Conservation (phyloP, 2,329 filamentous ascomycete species). For the Aspergillus jensenii region DNA sequence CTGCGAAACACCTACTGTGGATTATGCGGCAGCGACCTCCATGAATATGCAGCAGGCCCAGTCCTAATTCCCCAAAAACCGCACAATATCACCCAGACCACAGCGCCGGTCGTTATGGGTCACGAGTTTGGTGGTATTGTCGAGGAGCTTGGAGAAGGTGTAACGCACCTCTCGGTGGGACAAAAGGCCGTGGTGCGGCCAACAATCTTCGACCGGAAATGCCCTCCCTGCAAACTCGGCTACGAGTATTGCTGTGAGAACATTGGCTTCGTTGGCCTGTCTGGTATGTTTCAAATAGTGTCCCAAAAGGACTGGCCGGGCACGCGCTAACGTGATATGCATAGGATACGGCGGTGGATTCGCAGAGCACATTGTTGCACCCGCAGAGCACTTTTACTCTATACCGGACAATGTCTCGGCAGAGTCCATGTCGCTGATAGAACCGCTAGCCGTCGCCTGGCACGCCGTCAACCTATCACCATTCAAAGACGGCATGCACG, state of each 20-base stretch:
- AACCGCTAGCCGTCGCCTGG: slow-evolving; percentile 65
- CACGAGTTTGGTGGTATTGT: slow-evolving; percentile 66
- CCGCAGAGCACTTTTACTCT: slow-evolving; percentile 26
- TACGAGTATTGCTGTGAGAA: slow-evolving; percentile 62
- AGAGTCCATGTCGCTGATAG: slow-evolving; percentile 56
- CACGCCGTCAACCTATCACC: slow-evolving; percentile 57
- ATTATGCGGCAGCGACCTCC: slow-evolving; percentile 44
- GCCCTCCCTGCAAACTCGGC: slow-evolving; percentile 52
- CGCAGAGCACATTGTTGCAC: slow-evolving; percentile 26
- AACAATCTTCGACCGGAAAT: slow-evolving; percentile 30
- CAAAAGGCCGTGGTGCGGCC: slow-evolving; percentile 58
- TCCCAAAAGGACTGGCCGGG: background rate
- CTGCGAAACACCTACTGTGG: slow-evolving; percentile 34
- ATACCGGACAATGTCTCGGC: slow-evolving; percentile 37
- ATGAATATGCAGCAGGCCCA: slow-evolving; percentile 53
- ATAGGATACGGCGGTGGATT: slow-evolving; percentile 31
- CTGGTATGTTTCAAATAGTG: slow-evolving; percentile 25
- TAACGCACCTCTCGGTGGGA: slow-evolving; percentile 46
- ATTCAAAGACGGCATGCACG: slow-evolving; percentile 34
- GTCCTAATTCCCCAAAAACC: slow-evolving; percentile 53
- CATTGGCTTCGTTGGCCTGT: slow-evolving; percentile 55
- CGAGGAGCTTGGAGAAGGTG: slow-evolving; percentile 56
- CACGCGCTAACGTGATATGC: background rate
- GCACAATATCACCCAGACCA: slow-evolving; percentile 59
- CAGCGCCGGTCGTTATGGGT: slow-evolving; percentile 60